These are phyloP conservation scores for Nigrospora sphaerica DNA, from an alignment of 2,329 filamentous ascomycete genomes.

Conservation along the genomic window DNA sequence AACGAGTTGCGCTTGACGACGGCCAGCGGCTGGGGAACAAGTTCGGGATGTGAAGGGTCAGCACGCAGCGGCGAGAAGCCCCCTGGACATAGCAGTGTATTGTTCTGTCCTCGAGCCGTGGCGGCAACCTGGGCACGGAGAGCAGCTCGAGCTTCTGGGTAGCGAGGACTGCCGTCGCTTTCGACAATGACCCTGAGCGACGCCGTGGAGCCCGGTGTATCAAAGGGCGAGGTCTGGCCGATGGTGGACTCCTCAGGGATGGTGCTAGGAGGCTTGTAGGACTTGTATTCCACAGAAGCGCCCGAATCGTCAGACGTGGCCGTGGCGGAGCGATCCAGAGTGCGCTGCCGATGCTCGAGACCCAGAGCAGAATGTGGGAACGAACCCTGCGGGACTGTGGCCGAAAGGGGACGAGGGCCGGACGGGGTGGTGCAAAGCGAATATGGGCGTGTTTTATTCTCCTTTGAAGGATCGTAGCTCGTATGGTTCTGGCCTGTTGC, in stretches of 20 bases:
- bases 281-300: neutral
- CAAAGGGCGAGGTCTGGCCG: neutral
- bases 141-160: neutral
- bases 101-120: neutral
- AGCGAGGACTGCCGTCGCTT: neutral
- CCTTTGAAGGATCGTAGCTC: too few species aligned
- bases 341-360: neutral
- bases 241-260: slow-evolving; percentile 2
- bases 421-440: neutral
- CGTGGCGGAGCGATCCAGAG: neutral
- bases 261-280: slow-evolving; percentile 3
- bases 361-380: slow-evolving; percentile 2
- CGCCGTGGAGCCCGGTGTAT: neutral
- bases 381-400: neutral
- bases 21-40: slow-evolving; percentile 2
- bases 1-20: slow-evolving; percentile 4
- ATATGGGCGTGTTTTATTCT: too few species aligned
- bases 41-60: slow-evolving; percentile 3
- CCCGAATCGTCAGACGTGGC: neutral
- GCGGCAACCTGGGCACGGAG: neutral
- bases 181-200: neutral
- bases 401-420: slow-evolving; percentile 1
- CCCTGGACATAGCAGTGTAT: neutral
- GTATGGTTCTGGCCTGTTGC: too few species aligned
- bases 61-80: slow-evolving; percentile 1